These are phyloP conservation scores for Aspergillus haitiensis DNA, from an alignment of 495 filamentous ascomycete species.

Conservation along the genomic window DNA sequence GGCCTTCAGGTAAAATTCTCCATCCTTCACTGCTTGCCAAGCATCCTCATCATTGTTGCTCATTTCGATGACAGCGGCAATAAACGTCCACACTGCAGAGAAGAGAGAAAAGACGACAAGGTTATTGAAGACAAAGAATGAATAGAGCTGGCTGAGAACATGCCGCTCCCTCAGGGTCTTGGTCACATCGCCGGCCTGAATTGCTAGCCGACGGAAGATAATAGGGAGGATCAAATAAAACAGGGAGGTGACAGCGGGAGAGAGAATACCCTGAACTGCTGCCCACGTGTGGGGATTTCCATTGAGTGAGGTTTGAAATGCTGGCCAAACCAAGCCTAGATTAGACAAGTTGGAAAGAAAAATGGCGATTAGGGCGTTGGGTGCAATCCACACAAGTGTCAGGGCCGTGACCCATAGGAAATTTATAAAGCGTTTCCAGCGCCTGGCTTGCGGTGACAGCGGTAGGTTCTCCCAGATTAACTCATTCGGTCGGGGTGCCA, in stretches of 20 bases:
- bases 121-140: conserved; percentile 98
- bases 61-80: conserved; percentile 61
- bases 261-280: conserved; percentile 87
- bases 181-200: conserved; percentile 77
- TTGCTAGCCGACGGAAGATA: conserved; percentile 81
- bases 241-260: conserved; percentile 86
- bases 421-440: conserved; percentile 72
- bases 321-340: conserved; percentile 75
- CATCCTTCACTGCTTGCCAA: conserved; percentile 67
- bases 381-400: conserved; percentile 87
- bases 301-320: conserved; percentile 64
- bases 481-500: conserved; percentile 87
- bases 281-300: conserved; percentile 69
- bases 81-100: conserved; percentile 70
- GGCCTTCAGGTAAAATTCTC: conserved; percentile 58
- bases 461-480: conserved; percentile 95
- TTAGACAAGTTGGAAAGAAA: conserved; percentile 85
- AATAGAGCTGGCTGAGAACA: conserved; percentile 85
- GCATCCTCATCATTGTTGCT: conserved; percentile 51
- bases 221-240: conserved; percentile 88
- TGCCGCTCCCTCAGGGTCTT: conserved; percentile 94
- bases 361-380: conserved; percentile 91
- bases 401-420: conserved; percentile 78
- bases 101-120: conserved; percentile 92
- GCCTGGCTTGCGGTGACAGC: conserved; percentile 61